A percentile compares a stretch with the other conserved stretches of the same genome.
phyloP scores from a whole-genome alignment of 345 rosid genomes.

The Euphorbia peplus region DNA sequence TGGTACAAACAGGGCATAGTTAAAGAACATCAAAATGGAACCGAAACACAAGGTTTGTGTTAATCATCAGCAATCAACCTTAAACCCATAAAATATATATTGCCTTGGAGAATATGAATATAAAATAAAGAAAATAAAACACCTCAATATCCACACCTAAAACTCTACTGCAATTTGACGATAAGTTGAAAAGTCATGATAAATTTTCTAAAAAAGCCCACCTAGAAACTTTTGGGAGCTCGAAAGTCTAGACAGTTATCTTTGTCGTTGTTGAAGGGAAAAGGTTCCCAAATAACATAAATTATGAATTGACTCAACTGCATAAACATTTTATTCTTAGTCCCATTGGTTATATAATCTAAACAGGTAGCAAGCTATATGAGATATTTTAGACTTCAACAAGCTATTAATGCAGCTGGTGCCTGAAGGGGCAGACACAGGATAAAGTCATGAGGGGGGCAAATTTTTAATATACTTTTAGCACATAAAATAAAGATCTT shows the following conservation, averaged over 20 bases:
- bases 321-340: not conserved
- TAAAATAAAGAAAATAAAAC: not conserved
- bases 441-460: no score
- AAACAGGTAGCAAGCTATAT: not conserved
- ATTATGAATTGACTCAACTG: not conserved
- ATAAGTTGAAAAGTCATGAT: not conserved
- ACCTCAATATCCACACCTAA: not conserved
- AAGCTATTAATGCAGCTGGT: not conserved
- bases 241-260: not conserved
- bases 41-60: not conserved
- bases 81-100: not conserved
- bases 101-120: not conserved
- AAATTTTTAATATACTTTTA: no score
- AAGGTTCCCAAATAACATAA: not conserved
- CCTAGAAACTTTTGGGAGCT: not conserved
- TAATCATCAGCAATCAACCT: not conserved
- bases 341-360: not conserved
- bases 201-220: not conserved
- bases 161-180: not conserved
- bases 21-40: not conserved
- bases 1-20: not conserved
- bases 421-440: no score
- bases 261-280: not conserved
- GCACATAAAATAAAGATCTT: no score
- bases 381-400: not conserved